Percentiles rank a stretch among this genome's conserved stretches.
These are phyloP conservation scores for Umbelopsis isabellina DNA, from an alignment of 192 early-diverging fungal genomes.

Conservation along the genomic window DNA sequence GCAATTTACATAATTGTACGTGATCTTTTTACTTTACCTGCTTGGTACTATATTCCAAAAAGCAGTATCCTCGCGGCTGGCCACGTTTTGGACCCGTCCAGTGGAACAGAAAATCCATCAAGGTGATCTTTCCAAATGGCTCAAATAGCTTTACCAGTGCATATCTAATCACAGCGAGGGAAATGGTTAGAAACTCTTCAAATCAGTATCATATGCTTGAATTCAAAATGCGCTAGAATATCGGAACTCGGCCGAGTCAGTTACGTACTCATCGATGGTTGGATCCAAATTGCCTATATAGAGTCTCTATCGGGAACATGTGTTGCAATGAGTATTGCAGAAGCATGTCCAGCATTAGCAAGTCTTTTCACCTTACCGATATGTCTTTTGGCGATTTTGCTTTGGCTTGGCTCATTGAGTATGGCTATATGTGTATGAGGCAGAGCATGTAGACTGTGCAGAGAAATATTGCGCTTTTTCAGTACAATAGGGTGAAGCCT, in stretches of 20 bases:
- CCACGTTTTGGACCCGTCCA: conserved; percentile 66
- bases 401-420: conserved; percentile 3
- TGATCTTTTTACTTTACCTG: conserved; percentile 34
- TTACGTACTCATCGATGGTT: conserved; percentile 62
- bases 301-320: conserved; percentile 43
- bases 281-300: conserved; percentile 74
- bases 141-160: conserved; percentile 69
- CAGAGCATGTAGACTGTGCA: not conserved
- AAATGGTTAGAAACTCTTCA: not conserved
- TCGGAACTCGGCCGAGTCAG: not conserved
- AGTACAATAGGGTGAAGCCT: not conserved
- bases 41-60: conserved; percentile 60
- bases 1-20: not conserved
- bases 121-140: conserved; percentile 66
- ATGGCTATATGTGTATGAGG: not conserved
- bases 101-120: conserved; percentile 70
- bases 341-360: not conserved
- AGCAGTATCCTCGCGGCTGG: conserved; percentile 71
- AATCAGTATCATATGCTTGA: not conserved
- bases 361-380: not conserved
- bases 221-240: not conserved
- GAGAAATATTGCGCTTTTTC: not conserved
- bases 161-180: conserved; percentile 44
- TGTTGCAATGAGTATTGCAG: not conserved
- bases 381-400: not conserved